phyloP scores from a whole-genome alignment of 371 early-diverging fungal species.

The Mucor sp. region DNA sequence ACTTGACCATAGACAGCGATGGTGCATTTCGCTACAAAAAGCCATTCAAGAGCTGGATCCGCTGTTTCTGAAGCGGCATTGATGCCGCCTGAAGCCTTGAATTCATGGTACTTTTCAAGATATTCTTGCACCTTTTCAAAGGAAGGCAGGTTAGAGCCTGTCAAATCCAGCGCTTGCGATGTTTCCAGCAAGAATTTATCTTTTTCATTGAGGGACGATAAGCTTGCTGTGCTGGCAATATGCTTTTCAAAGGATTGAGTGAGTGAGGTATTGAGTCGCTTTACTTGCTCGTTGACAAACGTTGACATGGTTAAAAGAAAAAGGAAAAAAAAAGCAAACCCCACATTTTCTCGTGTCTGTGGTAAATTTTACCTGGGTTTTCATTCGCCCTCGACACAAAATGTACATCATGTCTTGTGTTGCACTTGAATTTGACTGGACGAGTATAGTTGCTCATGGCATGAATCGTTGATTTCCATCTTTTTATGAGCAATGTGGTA shows the following conservation, averaged over 20 bases:
- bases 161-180: slow-evolving; percentile 33
- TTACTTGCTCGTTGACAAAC: slow-evolving; percentile 25
- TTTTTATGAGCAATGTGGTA: too few relatives aligned
- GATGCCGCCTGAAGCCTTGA: not conserved
- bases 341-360: not conserved
- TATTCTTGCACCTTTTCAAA: slow-evolving; percentile 24
- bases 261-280: slow-evolving; percentile 8
- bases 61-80: not conserved
- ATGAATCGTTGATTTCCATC: too few relatives aligned
- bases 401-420: not conserved
- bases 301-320: slow-evolving; percentile 8
- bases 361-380: not conserved
- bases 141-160: slow-evolving; percentile 12
- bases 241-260: slow-evolving; percentile 11
- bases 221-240: not conserved
- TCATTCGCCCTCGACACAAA: not conserved
- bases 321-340: not conserved
- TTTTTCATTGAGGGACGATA: slow-evolving; percentile 12
- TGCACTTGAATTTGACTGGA: not conserved
- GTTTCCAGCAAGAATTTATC: slow-evolving; percentile 33
- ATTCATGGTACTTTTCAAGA: slow-evolving; percentile 20
- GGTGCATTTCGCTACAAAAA: slow-evolving; percentile 60
- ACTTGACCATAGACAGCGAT: slow-evolving; percentile 66
- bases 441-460: too few relatives aligned
- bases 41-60: slow-evolving; percentile 43